Evolutionary conservation across 768 basidiomycete genomes (phyloP), one percentile per base, ranked within the genome.

Genomic region (Myochromella boudieri): DNA sequence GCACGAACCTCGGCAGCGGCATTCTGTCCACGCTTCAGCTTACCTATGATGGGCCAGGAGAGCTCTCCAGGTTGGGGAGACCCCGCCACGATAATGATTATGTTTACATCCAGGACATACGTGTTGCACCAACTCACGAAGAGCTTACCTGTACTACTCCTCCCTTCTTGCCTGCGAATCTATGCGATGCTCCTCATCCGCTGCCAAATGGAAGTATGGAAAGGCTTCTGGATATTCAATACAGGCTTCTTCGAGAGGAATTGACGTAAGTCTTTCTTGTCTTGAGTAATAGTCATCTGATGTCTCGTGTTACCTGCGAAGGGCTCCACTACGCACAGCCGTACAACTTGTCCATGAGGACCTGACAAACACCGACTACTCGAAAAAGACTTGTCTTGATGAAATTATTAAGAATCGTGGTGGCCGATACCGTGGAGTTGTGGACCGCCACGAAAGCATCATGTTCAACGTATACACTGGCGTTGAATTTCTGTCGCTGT

Each of bases 171-270:
- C 89, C 89, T 0, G 79, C 74, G 0, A 83, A 77, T 53, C 59
- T 84, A 1, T 73, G 68, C 15, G 71, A 66, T 2, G 86, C 84
- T 0, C 86, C 85, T 0, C 86, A 87, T 55, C 84, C 76, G 44
- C 71, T 75, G 10, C 77, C 77, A 0, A 51, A 63, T 3, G 72
- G 73, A 12, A 80, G 78, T 18, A 87, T 90, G 78, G 74, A 85
- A 45, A 69, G 81, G 6, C 67, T 84, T 17, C 65, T 89, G 9
- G 89, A 91, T 47, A 76, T 84, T 3, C 86, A 91, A 53, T 91
- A 86, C 61, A 78, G 88, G 26, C 71, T 90, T 0, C 65, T 91
- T 27, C 70, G 88, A 28, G 88, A 89, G 52, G 88, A 91, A 46
- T 64, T 85, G 14, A 84, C 75, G 79, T 85, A 55, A 18, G 78